Evolutionary conservation across 805 yeast genomes (phyloP), one percentile per base, ranked within the genome.

Genomic region (Cyberlindnera euphorbiiphila): DNA sequence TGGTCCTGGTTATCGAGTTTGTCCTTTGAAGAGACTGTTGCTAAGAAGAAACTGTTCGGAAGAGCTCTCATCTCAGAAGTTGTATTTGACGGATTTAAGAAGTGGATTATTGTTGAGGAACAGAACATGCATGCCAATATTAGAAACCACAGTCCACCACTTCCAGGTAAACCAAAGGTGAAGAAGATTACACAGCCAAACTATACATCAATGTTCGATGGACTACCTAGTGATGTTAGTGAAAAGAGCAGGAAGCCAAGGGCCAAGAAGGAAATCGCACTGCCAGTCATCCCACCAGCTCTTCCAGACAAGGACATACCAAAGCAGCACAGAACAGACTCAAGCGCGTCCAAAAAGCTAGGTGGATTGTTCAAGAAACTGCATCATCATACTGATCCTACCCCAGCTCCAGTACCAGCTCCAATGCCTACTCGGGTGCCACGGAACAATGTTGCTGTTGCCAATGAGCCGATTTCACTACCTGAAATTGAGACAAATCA

Each of bases 1-100:
- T 87, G 96, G 96, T 75, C 95, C 1, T 87, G 96, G 96, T 66
- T 86, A 53, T 76, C 88, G 1, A 73, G 87, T 2, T 56, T 86
- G 17, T 85, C 85, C 0, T 70, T 78, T 22, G 96, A 87, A 54
- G 83, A 85, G 53, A 75, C 87, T 0, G 67, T 71, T 22, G 59
- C 66, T 17, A 77, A 78, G 49, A 83, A 83, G 57, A 71, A 72
- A 22, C 59, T 81, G 2, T 87, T 87, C 64, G 96, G 96, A 9
- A 72, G 93, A 47, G 79, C 94, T 0, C 68, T 85, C 39, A 85
- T 87, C 6, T 74, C 85, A 36, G 96, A 87, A 50, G 86, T 85
- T 29, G 86, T 85, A 30, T 69, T 84, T 47, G 79, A 78, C 46
- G 89, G 79, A 22, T 87, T 68, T 50, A 84, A 72, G 50, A 84